Base-by-base conservation (phyloP, 495 filamentous ascomycete species). In the Echria macrotheca region DNA sequence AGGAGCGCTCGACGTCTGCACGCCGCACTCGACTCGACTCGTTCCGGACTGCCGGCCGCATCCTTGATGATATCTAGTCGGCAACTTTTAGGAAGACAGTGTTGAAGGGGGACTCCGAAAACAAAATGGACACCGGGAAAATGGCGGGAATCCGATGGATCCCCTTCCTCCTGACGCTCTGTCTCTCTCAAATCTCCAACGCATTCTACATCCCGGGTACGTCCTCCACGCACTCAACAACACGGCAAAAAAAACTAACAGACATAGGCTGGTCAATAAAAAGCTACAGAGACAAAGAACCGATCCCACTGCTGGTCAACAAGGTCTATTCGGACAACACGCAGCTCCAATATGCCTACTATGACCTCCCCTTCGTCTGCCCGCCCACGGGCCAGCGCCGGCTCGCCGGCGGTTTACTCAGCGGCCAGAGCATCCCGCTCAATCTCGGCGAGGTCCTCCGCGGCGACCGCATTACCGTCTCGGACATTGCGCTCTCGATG, bases 251-350 rank as follows among this genome's bases (percentile, higher is more conserved):
- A n/a, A n/a, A n/a, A n/a, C n/a, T n/a, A n/a, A n/a, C n/a, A n/a
- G n/a, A n/a, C n/a, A n/a, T n/a, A 86, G 84, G 85, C 39, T 86
- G 81, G 70, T 86, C 83, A 6, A 81, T 93, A 57, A 87, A 84
- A 54, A 87, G 81, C 60, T 96, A 95, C 64, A 75, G 76, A 43
- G 83, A 91, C 49, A 76, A 79, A 63, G 86, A 95, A 56, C 71
- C 83, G 4, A 89, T 95, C 22, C 89, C 89, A 0, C 76, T 96
- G 5, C 80, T 90, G n/a, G 88, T 93, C 46, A 96, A 96, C 70
- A 96, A 96, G 67, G 85, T 94, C 58, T 94, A 91, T 69, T 95
- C 89, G 52, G 90, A 95, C 69, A 82, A 88, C 54, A 91, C 89
- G 0, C 86, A 95, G 64, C 71, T 96, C 7, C 89, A 95, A 67